Evolutionary conservation across 176 grass and related monocot genomes (phyloP), one percentile per base, ranked within the genome.

Genomic region (Triticum monococcum): DNA sequence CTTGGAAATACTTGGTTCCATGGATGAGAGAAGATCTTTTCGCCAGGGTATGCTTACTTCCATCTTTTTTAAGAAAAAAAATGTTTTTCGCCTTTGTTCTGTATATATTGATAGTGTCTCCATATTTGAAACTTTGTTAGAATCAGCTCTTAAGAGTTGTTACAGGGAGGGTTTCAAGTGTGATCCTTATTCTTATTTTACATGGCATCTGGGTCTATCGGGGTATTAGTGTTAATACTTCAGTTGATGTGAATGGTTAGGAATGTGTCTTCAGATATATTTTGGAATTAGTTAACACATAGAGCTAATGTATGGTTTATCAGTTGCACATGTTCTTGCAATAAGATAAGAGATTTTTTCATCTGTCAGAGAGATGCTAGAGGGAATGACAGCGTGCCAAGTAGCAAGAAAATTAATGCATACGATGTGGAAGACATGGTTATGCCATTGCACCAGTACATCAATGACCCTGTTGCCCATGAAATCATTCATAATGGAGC

Each of bases 21-120:
- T 99, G 97, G 97, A 97, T 99, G 89, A 91, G 97, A 87, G 82
- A 99, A 66, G 97, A 99, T 86, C 78, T 99, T 59, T 99, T 99
- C 88, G 43, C 72, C 18, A 81, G 94, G 92, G 94, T 99, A 96
- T 85, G 68, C n/a, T 75, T 80, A 31, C 25, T 61, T 80, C 73
- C n/a, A 46, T 61, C 20, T 13, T 79, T 79, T 54, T 17, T 61
- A 60, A 30, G 28, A 30, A 30, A 30, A 30, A 30, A 30, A 30
- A 30, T 30, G 28, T 30, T 30, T 30, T 30, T 30, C 28, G 28
- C 28, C 28, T 30, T 30, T 30, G 28, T n/a, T 40, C 28, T 71
- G 28, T 9, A 46, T 57, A 79, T 79, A 16, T 87, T 41, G 65
- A 18, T 68, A 87, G 17, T 16, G 32, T 57, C 35, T 36, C 13